phyloP scores from a whole-genome alignment of 2,329 filamentous ascomycete species.

The Fusarium temperatum region DNA sequence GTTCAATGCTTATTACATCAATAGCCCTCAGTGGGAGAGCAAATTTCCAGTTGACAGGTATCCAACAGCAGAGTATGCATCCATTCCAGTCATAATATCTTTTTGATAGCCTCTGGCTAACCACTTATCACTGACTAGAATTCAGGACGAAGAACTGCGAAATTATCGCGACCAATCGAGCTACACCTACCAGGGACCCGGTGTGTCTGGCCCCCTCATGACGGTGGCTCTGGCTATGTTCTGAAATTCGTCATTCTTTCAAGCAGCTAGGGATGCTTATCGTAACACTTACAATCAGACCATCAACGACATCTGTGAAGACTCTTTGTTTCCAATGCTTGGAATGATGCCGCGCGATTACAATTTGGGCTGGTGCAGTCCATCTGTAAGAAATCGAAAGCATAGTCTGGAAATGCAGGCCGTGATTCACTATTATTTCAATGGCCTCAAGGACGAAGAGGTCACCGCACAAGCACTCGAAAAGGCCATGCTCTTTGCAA shows the following conservation, averaged over 20 bases:
- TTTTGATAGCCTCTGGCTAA: background rate
- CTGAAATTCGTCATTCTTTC: constrained; percentile 10
- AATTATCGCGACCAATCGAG: background rate
- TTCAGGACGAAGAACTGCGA: background rate
- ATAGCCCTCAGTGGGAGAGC: no score
- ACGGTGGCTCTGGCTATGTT: constrained; percentile 15
- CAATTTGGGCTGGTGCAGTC: background rate
- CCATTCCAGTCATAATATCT: background rate
- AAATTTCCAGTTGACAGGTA: background rate
- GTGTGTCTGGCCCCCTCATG: constrained; percentile 14
- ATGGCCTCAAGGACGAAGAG: background rate
- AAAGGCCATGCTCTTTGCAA: constrained; percentile 25
- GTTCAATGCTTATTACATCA: background rate
- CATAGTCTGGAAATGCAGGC: background rate
- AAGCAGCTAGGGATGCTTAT: background rate
- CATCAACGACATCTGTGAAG: background rate
- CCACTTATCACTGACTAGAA: background rate
- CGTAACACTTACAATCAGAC: background rate
- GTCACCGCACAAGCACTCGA: background rate
- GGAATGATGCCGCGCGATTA: background rate
- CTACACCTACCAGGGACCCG: background rate
- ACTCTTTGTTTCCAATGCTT: background rate
- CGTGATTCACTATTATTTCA: background rate
- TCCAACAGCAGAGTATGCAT: background rate
- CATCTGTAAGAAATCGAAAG: no score